A percentile compares a stretch with the other conserved stretches of the same genome.
phyloP scores from a whole-genome alignment of 2,329 filamentous ascomycete species.

The Sclerotinia trifoliorum region DNA sequence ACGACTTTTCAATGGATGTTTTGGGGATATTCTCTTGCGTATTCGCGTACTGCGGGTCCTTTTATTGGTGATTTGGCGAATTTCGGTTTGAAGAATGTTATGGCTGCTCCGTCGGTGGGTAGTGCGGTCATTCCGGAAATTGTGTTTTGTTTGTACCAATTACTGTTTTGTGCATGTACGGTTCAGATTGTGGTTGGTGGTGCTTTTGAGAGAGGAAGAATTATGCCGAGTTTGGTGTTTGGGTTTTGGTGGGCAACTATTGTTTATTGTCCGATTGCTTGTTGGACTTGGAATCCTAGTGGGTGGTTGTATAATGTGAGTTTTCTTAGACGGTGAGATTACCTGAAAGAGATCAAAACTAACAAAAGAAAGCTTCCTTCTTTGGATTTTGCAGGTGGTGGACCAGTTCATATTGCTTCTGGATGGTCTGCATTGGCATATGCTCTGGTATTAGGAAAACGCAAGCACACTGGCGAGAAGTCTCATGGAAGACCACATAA shows the following conservation, averaged over 20 bases:
- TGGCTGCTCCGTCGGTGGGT: slow-evolving; percentile 59
- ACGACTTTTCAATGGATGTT: slow-evolving; percentile 59
- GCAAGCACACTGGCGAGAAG: slow-evolving; percentile 49
- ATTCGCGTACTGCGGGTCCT: slow-evolving; percentile 56
- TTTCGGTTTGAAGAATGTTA: slow-evolving; percentile 60
- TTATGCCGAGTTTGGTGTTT: slow-evolving; percentile 63
- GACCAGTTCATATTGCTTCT: slow-evolving; percentile 62
- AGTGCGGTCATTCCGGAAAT: slow-evolving; percentile 60
- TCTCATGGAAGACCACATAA: slow-evolving; percentile 59
- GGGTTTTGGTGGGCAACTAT: slow-evolving; percentile 63
- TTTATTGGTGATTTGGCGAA: slow-evolving; percentile 64
- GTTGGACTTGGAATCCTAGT: slow-evolving; percentile 66
- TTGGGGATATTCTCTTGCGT: slow-evolving; percentile 64
- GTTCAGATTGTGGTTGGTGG: slow-evolving; percentile 66
- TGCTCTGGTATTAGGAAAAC: slow-evolving; percentile 61
- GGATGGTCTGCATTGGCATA: slow-evolving; percentile 64
- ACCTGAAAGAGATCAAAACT: neutral
- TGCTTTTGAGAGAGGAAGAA: slow-evolving; percentile 58
- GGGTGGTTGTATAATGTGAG: slow-evolving; percentile 58
- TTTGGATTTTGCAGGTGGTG: slow-evolving; percentile 42
- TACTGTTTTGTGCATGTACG: slow-evolving; percentile 60
- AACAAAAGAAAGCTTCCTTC: slow-evolving; percentile 43
- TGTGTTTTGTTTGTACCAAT: slow-evolving; percentile 64
- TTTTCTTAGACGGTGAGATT: too few species aligned
- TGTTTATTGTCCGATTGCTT: slow-evolving; percentile 62